Percentiles rank a stretch among this genome's conserved stretches.
Conservation (phyloP, 83 land plant species). For the Larix sibirica region DNA sequence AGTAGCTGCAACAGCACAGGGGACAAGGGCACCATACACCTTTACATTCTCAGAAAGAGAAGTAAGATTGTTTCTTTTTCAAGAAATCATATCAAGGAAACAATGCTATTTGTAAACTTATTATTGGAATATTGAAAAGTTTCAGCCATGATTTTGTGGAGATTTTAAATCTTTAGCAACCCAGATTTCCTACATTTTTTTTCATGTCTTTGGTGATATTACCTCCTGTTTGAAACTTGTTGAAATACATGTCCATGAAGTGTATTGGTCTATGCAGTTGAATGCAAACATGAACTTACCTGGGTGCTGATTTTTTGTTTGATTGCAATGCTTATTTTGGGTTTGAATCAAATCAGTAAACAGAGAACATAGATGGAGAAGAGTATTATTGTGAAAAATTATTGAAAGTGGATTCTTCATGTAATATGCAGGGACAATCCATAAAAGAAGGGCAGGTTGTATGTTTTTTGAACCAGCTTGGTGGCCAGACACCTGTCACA, state of each 20-base stretch:
- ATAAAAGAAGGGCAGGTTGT: conserved; percentile 69
- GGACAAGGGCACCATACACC: no score
- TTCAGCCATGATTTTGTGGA: not conserved
- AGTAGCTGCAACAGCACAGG: no score
- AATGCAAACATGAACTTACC: not conserved
- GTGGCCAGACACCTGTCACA: conserved; percentile 49
- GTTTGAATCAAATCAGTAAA: not conserved
- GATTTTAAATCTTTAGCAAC: not conserved
- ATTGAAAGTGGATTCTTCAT: not conserved
- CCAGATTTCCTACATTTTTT: not conserved
- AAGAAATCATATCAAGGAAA: no score
- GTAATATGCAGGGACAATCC: conserved; percentile 40
- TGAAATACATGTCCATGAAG: not conserved
- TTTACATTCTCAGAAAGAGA: no score
- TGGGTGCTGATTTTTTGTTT: not conserved
- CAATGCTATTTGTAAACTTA: not conserved
- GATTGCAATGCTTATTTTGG: not conserved
- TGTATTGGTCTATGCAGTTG: not conserved
- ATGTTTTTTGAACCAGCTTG: conserved; percentile 65
- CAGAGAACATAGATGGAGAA: not conserved
- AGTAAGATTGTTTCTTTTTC: no score
- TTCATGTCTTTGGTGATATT: not conserved
- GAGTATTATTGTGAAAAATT: not conserved
- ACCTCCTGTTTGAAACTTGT: not conserved
- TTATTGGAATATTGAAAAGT: not conserved